These are phyloP conservation scores for Neopestalotiopsis clavispora DNA, from an alignment of 2,329 filamentous ascomycete species.

Conservation along the genomic window DNA sequence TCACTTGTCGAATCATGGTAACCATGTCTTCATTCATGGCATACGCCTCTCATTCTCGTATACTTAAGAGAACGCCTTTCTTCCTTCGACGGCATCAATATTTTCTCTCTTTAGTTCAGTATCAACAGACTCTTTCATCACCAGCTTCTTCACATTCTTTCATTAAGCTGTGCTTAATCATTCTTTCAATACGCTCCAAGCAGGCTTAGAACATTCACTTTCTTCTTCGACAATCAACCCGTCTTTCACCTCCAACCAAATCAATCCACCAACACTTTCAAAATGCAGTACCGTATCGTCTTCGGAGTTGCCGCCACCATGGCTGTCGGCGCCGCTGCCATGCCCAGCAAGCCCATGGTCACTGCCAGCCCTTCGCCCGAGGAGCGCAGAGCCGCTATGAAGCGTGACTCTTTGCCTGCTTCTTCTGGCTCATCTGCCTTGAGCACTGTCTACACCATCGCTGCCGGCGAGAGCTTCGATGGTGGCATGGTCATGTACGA, in stretches of 20 bases:
- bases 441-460: constrained; percentile 23
- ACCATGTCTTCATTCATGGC: not conserved
- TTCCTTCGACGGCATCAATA: not conserved
- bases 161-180: constrained; percentile 17
- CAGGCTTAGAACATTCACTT: constrained; percentile 12
- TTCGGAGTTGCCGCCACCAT: constrained; percentile 25
- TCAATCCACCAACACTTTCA: constrained; percentile 13
- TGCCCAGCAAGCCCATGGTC: not conserved
- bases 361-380: constrained; percentile 10
- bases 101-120: not conserved
- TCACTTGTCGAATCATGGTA: not conserved
- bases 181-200: constrained; percentile 15
- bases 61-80: constrained; percentile 9
- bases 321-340: constrained; percentile 17
- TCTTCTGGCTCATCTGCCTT: constrained; percentile 15
- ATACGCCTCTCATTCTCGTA: not conserved
- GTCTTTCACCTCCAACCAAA: not conserved
- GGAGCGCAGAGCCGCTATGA: constrained; percentile 1
- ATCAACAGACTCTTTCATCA: constrained; percentile 1
- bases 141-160: constrained; percentile 13
- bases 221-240: not conserved
- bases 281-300: constrained; percentile 30
- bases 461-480: constrained; percentile 40
- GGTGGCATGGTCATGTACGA: constrained; percentile 52
- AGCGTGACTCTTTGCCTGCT: constrained; percentile 13